phyloP scores from a whole-genome alignment of 805 yeast species.

The Yamadazyma sp. region DNA sequence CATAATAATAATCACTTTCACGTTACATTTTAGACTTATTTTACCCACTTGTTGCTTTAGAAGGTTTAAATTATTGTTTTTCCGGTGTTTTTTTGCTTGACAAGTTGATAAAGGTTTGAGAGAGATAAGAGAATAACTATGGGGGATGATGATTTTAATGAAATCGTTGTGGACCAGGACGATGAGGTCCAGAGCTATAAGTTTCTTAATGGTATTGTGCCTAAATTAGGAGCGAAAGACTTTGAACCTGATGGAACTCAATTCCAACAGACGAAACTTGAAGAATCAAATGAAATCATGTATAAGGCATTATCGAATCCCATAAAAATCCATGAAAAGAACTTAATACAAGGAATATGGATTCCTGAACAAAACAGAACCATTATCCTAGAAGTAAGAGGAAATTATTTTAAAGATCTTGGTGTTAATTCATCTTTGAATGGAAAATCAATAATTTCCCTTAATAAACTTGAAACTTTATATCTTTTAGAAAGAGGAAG shows the following conservation, averaged over 20 bases:
- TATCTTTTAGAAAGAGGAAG: conserved; percentile 81
- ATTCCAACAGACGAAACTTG: conserved; percentile 46
- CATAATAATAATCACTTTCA: too few species aligned
- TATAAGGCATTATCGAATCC: conserved; percentile 52
- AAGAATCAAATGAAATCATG: conserved; percentile 65
- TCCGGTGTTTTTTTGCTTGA: too few species aligned
- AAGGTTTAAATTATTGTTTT: too few species aligned
- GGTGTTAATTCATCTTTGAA: conserved; percentile 48
- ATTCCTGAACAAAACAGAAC: conserved; percentile 22
- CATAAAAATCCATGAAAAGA: conserved; percentile 45
- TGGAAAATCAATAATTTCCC: conserved; percentile 37
- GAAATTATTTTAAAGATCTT: conserved; percentile 69
- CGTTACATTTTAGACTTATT: too few species aligned
- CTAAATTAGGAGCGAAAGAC: conserved; percentile 82
- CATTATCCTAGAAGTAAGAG: conserved; percentile 51
- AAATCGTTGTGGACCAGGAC: conserved; percentile 10
- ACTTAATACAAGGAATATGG: conserved; percentile 51
- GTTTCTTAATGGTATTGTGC: conserved; percentile 29
- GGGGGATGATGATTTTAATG: conserved; percentile 6
- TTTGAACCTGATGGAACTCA: conserved; percentile 77
- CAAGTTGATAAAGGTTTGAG: too few species aligned
- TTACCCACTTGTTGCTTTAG: too few species aligned
- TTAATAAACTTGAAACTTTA: conserved; percentile 65
- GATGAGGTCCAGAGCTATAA: conserved; percentile 38
- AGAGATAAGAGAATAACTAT: too few species aligned